phyloP scores from a whole-genome alignment of 352 stramenopile genomes.

The Chrysophaeum taylorii region DNA sequence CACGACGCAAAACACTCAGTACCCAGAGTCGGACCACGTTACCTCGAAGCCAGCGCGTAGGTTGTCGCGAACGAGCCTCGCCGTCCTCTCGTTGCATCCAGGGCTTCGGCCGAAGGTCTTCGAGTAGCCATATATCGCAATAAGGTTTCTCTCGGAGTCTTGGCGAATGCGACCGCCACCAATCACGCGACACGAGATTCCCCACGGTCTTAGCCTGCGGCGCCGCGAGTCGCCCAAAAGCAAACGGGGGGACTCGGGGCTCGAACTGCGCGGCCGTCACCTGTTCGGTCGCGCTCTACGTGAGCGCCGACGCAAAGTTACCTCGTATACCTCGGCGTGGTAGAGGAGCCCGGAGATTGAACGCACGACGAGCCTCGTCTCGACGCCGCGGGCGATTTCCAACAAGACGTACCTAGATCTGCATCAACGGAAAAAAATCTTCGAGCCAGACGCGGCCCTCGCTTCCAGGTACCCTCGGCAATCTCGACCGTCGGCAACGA shows the following conservation, averaged over 20 bases:
- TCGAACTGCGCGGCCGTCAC: no score
- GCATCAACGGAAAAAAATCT: no score
- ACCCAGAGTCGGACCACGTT: background rate
- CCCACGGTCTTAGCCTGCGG: background rate
- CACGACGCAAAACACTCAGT: background rate
- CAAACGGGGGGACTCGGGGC: no score
- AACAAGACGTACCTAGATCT: constrained; percentile 9
- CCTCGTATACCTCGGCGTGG: background rate
- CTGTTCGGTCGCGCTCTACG: no score
- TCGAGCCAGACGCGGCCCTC: no score
- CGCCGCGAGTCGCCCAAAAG: no score
- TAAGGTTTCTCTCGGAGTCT: background rate
- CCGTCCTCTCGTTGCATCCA: constrained; percentile 5
- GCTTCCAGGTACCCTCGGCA: constrained; percentile 8
- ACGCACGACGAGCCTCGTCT: background rate
- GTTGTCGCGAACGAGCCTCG: background rate
- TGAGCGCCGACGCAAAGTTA: no score
- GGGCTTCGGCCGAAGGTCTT: constrained; percentile 1
- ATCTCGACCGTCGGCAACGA: background rate
- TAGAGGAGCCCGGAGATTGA: background rate
- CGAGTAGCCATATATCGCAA: constrained; percentile 6
- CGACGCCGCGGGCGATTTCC: background rate
- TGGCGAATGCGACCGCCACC: background rate
- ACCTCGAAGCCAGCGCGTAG: background rate
- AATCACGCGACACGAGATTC: background rate